phyloP scores from a whole-genome alignment of 768 basidiomycete genomes.

The Mycena indigotica region DNA sequence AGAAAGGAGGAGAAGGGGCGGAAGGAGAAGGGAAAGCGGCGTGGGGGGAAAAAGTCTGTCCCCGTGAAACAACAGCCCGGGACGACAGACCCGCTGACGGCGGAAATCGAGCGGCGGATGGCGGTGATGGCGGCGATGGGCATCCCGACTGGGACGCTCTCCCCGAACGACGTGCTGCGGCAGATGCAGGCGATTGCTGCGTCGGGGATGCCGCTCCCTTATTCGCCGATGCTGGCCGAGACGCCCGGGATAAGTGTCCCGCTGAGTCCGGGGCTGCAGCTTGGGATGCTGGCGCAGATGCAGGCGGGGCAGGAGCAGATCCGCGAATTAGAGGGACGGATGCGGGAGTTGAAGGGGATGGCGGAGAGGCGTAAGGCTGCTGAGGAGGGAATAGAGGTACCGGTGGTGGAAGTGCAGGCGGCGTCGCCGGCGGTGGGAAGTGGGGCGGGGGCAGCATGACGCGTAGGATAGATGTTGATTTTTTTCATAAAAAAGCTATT shows the following conservation, averaged over 20 bases:
- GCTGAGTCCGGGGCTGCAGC: background rate
- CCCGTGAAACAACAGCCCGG: background rate
- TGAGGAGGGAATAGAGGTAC: background rate
- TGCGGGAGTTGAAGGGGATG: background rate
- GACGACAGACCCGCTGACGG: conserved; percentile 10
- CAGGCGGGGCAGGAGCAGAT: background rate
- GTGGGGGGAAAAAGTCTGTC: background rate
- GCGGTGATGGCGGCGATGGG: background rate
- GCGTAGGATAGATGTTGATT: no score
- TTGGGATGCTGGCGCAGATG: background rate
- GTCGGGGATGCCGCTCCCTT: background rate
- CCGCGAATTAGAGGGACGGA: background rate
- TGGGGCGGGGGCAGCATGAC: background rate
- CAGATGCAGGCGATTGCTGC: conserved; percentile 2
- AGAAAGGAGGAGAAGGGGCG: conserved; percentile 1
- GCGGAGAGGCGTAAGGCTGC: background rate
- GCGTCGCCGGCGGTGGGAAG: background rate
- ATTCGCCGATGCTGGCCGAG: background rate
- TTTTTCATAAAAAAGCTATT: background rate
- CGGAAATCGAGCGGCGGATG: conserved; percentile 22
- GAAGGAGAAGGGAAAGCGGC: background rate
- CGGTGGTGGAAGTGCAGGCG: background rate
- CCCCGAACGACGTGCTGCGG: background rate
- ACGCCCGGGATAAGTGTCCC: background rate
- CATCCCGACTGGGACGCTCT: background rate